These are phyloP conservation scores for Fusarium pseudonygamai DNA, from an alignment of 2,329 filamentous ascomycete species.

Conservation along the genomic window DNA sequence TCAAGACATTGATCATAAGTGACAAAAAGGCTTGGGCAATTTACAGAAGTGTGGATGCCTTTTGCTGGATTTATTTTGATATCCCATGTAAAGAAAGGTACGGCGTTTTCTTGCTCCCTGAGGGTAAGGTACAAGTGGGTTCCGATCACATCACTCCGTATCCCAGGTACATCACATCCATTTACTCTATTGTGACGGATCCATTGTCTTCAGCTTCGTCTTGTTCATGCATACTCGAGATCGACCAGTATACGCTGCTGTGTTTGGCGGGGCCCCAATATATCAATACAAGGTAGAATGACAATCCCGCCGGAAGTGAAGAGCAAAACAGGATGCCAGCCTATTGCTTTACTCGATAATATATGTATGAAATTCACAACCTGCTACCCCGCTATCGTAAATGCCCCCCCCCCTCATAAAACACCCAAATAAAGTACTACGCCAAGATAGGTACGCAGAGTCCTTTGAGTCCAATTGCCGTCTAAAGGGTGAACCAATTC, in stretches of 20 bases:
- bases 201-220: not conserved
- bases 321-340: not conserved
- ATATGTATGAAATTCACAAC: not conserved
- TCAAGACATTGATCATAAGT: not conserved
- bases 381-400: constrained; percentile 2
- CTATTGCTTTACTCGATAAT: not conserved
- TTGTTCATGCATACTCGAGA: not conserved
- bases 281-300: not conserved
- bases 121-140: not conserved
- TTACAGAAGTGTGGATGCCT: not conserved
- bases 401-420: not conserved
- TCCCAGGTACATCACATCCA: not conserved
- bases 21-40: not conserved
- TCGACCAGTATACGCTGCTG: not conserved
- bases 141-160: not conserved
- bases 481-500: not conserved
- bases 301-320: not conserved
- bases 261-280: not conserved
- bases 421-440: not conserved
- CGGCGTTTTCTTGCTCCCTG: not conserved
- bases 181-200: not conserved
- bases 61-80: not conserved
- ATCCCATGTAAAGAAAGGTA: not conserved
- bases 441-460: not conserved
- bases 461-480: not conserved